These are phyloP conservation scores for Pachysandra terminalis DNA, from an alignment of 164 flowering plant genomes.

Conservation along the genomic window DNA sequence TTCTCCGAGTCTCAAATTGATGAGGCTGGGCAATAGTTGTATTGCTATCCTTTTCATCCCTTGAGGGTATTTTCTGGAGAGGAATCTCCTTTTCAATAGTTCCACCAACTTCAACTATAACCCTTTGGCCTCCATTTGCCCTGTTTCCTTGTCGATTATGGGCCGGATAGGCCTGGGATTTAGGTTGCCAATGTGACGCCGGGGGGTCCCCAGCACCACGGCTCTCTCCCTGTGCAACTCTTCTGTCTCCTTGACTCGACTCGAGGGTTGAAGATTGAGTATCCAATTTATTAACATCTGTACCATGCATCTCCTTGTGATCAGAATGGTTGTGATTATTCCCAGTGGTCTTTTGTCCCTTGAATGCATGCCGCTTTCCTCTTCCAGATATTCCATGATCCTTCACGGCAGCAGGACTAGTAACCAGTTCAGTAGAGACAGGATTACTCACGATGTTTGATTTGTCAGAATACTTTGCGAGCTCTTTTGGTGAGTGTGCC, in stretches of 20 bases:
- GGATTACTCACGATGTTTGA: slow-evolving; percentile 23
- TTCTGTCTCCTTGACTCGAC: slow-evolving; percentile 34
- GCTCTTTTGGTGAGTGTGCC: slow-evolving; percentile 22
- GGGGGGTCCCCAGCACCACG: slow-evolving; percentile 38
- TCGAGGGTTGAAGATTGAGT: slow-evolving; percentile 27
- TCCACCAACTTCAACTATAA: slow-evolving; percentile 23
- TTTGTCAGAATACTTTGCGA: slow-evolving; percentile 38
- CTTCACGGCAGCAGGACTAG: slow-evolving; percentile 26
- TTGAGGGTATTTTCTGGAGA: slow-evolving; percentile 13
- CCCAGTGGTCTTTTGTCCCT: slow-evolving; percentile 33
- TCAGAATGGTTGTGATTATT: slow-evolving; percentile 26
- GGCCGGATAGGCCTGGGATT: slow-evolving; percentile 34
- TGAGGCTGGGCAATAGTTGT: slow-evolving; percentile 18
- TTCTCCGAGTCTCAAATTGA: slow-evolving; percentile 18
- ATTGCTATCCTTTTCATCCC: slow-evolving; percentile 14
- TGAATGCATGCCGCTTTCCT: slow-evolving; percentile 48
- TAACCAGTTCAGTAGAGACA: slow-evolving; percentile 18
- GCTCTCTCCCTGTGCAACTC: slow-evolving; percentile 34
- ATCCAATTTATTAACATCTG: slow-evolving; percentile 19
- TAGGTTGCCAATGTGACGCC: slow-evolving; percentile 83
- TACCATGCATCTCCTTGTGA: slow-evolving; percentile 31
- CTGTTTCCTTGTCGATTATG: slow-evolving; percentile 37
- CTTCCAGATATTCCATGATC: slow-evolving; percentile 45
- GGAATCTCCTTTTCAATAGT: slow-evolving; percentile 30
- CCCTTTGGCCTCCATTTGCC: slow-evolving; percentile 29